Base-by-base conservation (phyloP, 345 rosid species). In the Litchi chinensis region DNA sequence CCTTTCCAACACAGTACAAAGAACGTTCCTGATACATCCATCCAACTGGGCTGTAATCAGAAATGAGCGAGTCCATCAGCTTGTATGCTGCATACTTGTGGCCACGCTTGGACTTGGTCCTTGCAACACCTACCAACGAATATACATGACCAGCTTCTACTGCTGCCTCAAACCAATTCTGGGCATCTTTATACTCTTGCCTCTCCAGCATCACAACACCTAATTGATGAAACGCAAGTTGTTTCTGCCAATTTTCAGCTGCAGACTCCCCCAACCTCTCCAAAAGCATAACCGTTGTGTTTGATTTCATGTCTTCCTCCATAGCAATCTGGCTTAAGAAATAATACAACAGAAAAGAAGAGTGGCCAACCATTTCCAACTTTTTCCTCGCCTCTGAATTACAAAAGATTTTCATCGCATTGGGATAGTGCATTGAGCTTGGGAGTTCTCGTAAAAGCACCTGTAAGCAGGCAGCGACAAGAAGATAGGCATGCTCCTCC, bases 11-110 rank as follows among this genome's bases (percentile, higher is more conserved):
- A 76, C 98, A 90, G 76, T 93, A 95, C 80, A 95, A 52, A 21
- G 99, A 90, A 81, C 97, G 86, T 83, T 95, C 97, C 82, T 93
- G 98, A 82, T 91, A 87, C 93, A 95, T 88, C 99, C 99, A 95
- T 12, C 97, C 98, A 10, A 87, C 84, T n/a, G 93, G 92, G 11
- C 76, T 85, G 82, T 89, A 52, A 78, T 84, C 89, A 3, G 91
- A 88, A 44, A 90, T 83, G 74, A 95, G 79, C 5, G 95, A 89
- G 72, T 85, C 90, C 89, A 91, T 87, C 81, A 91, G 69, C 86
- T 95, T 93, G 85, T 92, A 93, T 16, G 99, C 97, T 28, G 93
- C 80, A 84, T 91, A 93, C 79, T 88, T 95, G 86, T 95, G 98
- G 37, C 95, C 97, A 8, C 95, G 94, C 82, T 89, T 91, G 81